Conservation (phyloP, 306 rosid species). For the Inga oerstediana region DNA sequence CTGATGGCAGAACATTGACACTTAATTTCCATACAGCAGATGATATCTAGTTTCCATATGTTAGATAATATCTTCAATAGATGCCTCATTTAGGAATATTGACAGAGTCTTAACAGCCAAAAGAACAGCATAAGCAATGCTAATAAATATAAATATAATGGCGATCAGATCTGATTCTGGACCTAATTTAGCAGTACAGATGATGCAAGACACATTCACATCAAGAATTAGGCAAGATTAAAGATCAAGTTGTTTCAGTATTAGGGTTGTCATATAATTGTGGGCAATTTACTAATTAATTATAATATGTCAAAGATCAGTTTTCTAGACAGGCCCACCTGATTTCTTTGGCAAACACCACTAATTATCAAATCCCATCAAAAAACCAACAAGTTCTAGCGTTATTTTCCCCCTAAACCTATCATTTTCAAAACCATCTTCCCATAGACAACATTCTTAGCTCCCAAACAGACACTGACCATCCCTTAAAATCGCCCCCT, state of each 20-base stretch:
- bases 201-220: background rate
- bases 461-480: too few species aligned
- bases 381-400: too few species aligned
- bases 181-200: constrained; percentile 22
- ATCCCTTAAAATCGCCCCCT: too few species aligned
- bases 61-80: constrained; percentile 10
- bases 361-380: too few species aligned
- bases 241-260: constrained; percentile 2
- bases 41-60: background rate
- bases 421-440: too few species aligned
- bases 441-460: too few species aligned
- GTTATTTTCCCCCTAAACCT: too few species aligned
- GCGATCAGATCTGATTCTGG: constrained; percentile 11
- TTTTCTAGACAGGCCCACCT: too few species aligned
- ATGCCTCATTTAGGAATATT: constrained; percentile 19
- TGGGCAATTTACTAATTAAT: background rate
- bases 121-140: constrained; percentile 22
- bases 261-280: background rate
- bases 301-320: background rate
- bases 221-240: background rate
- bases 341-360: too few species aligned
- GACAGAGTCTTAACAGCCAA: constrained; percentile 24
- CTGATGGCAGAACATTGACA: constrained; percentile 36
- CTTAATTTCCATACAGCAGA: background rate
- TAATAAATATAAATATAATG: constrained; percentile 23